phyloP scores from a whole-genome alignment of 2,329 filamentous ascomycete species.

The Colletotrichum zoysiae region DNA sequence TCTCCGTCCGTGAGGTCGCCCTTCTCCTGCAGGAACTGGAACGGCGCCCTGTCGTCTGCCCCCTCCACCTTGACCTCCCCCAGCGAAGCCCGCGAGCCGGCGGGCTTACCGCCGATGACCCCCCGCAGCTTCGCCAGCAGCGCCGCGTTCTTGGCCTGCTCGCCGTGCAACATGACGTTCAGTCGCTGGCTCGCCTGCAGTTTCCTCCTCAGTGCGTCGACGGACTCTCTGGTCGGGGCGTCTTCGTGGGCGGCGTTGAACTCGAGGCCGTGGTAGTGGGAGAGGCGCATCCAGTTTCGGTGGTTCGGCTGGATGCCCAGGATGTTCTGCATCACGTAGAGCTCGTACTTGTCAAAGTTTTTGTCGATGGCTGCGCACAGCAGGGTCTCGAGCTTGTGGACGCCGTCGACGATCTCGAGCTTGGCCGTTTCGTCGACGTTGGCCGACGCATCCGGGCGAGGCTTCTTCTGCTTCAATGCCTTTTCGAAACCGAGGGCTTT shows the following conservation, averaged over 20 bases:
- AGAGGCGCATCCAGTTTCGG: conserved; percentile 81
- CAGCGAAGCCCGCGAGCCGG: conserved; percentile 44
- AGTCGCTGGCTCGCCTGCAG: conserved; percentile 84
- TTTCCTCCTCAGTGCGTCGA: conserved; percentile 79
- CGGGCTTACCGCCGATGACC: conserved; percentile 50
- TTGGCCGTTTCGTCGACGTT: conserved; percentile 56
- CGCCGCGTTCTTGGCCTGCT: conserved; percentile 78
- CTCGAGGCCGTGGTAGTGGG: conserved; percentile 82
- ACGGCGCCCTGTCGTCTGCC: conserved; percentile 48
- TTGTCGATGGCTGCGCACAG: conserved; percentile 85
- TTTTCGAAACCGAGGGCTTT: conserved; percentile 81
- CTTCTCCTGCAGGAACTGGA: conserved; percentile 70
- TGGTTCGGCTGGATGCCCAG: conserved; percentile 77
- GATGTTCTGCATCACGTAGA: conserved; percentile 91
- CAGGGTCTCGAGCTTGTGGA: conserved; percentile 86
- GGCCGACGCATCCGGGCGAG: conserved; percentile 53
- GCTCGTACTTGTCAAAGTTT: conserved; percentile 88
- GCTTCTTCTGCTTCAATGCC: conserved; percentile 43
- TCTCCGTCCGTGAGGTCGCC: conserved; percentile 65
- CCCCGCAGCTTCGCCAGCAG: conserved; percentile 74
- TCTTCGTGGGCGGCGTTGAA: conserved; percentile 50
- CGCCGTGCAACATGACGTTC: conserved; percentile 75
- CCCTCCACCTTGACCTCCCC: conserved; percentile 45
- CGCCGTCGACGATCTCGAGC: conserved; percentile 87
- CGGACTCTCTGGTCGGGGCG: conserved; percentile 69